Evolutionary conservation across 139 green algal species (phyloP).

Genomic region (Chlorella ohadii): DNA sequence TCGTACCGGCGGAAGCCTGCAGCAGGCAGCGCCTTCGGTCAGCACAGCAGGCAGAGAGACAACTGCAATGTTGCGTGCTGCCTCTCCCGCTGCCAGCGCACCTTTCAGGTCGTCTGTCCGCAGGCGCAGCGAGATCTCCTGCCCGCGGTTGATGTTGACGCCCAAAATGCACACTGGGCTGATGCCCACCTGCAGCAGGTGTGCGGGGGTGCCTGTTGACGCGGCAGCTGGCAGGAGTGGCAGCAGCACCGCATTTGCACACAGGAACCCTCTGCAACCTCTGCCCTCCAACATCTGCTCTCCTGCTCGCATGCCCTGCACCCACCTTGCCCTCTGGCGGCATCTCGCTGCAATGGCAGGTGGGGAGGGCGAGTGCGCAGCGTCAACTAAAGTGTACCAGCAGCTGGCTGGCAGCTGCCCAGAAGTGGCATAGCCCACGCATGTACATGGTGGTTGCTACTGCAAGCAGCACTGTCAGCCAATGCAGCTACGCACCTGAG

Average conservation of each 20-base stretch:
- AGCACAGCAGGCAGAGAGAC: background rate
- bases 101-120: conserved; percentile 86
- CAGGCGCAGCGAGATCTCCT: conserved; percentile 87
- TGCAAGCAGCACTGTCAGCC: no score
- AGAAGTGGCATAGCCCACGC: no score
- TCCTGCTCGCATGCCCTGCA: no score
- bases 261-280: no score
- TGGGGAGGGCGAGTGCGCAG: background rate
- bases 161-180: conserved; percentile 78
- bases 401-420: no score
- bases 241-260: no score
- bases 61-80: no score
- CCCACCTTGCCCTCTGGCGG: conserved; percentile 77
- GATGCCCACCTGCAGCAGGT: conserved; percentile 47
- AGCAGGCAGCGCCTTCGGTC: background rate
- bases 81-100: background rate
- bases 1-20: conserved; percentile 59
- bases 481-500: conserved; percentile 66
- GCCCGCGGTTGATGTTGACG: conserved; percentile 83
- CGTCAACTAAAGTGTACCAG: no score
- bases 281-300: no score
- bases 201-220: no score
- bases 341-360: conserved; percentile 71
- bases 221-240: no score
- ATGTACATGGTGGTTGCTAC: no score